These are phyloP conservation scores for Oryza longistaminata DNA, from an alignment of 176 grass and related monocot genomes.

Conservation along the genomic window DNA sequence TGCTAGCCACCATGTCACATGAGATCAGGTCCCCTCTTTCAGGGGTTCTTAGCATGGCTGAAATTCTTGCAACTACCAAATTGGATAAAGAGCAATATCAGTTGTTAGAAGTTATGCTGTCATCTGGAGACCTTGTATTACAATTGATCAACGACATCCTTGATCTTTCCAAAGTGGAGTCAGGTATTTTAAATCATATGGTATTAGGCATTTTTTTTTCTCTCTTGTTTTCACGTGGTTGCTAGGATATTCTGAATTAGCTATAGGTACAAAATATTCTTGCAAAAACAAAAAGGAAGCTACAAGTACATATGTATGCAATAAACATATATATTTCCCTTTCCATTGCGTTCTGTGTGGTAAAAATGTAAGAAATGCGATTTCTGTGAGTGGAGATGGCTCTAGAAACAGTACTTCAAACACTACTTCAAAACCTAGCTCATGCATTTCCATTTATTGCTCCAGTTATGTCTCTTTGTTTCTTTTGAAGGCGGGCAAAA, in stretches of 20 bases:
- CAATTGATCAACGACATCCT: slow-evolving; percentile 97
- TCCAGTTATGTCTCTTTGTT: slow-evolving; percentile 14
- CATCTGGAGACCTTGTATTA: slow-evolving; percentile 94
- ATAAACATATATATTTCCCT: not conserved
- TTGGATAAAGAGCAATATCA: slow-evolving; percentile 83
- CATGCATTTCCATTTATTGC: slow-evolving; percentile 19
- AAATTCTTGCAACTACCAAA: slow-evolving; percentile 78
- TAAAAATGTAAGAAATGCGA: slow-evolving; percentile 13
- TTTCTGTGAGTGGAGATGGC: not conserved
- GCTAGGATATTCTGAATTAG: slow-evolving; percentile 9
- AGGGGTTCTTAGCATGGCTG: slow-evolving; percentile 89
- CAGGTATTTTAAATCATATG: slow-evolving; percentile 57
- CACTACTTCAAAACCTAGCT: slow-evolving; percentile 20
- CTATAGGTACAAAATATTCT: not conserved
- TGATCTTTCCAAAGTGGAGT: slow-evolving; percentile 98
- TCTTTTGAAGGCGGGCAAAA: no score
- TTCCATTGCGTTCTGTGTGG: slow-evolving; percentile 1
- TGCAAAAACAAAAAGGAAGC: not conserved
- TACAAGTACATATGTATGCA: slow-evolving; percentile 5
- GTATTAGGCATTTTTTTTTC: slow-evolving; percentile 20
- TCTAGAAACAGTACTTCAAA: slow-evolving; percentile 18
- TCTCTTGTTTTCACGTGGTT: slow-evolving; percentile 17
- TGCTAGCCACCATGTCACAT: slow-evolving; percentile 96
- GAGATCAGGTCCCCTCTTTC: slow-evolving; percentile 97
- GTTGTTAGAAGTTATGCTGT: slow-evolving; percentile 91